A percentile compares a stretch with the other conserved stretches of the same genome.
Conservation (phyloP, 495 filamentous ascomycete species). For the Pyrenopolyporus hunteri region DNA sequence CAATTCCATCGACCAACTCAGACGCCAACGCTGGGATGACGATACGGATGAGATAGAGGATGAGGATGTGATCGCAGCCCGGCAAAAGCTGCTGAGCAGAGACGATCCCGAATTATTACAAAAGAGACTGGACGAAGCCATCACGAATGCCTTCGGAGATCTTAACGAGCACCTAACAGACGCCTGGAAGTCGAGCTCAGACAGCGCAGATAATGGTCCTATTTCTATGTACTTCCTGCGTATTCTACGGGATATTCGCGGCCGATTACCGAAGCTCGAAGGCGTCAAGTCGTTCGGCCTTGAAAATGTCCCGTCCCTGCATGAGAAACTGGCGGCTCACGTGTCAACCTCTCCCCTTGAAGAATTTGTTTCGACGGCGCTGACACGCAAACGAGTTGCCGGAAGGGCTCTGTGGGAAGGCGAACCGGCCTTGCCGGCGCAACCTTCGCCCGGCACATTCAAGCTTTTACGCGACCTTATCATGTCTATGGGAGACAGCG, state of each 20-base stretch:
- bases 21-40: conserved; percentile 74
- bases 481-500: conserved; percentile 68
- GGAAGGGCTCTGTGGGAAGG: conserved; percentile 78
- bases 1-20: conserved; percentile 68
- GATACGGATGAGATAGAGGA: conserved; percentile 77
- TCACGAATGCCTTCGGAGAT: conserved; percentile 62
- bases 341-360: conserved; percentile 48
- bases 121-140: conserved; percentile 62
- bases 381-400: conserved; percentile 48
- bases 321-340: conserved; percentile 56
- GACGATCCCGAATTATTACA: conserved; percentile 74
- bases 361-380: conserved; percentile 45
- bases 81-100: conserved; percentile 67
- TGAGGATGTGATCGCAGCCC: conserved; percentile 70
- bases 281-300: conserved; percentile 54
- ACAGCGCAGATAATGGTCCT: conserved; percentile 52
- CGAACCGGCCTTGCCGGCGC: conserved; percentile 74
- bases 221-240: conserved; percentile 77
- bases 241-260: conserved; percentile 74
- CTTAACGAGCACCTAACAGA: conserved; percentile 62
- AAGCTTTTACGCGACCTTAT: conserved; percentile 71
- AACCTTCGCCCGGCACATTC: conserved; percentile 80
- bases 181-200: conserved; percentile 52
- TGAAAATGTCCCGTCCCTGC: conserved; percentile 61
- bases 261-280: conserved; percentile 62